A percentile compares a stretch with the other conserved stretches of the same genome.
Evolutionary conservation across 805 yeast genomes (phyloP).

Genomic region (Metschnikowia sp.): DNA sequence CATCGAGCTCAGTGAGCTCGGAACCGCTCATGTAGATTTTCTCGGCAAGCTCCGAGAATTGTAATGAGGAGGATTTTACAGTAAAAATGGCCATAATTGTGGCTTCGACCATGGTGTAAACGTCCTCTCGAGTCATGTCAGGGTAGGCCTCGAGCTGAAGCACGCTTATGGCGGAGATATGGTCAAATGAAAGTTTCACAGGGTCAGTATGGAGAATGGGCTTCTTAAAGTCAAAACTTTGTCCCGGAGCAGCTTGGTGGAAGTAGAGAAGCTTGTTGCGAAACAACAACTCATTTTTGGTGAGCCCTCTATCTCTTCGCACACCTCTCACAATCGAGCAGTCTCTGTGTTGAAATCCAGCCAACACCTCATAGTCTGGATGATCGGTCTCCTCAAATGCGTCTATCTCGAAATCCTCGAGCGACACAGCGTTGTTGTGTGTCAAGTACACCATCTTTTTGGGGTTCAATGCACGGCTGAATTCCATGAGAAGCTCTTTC

Average conservation of each 20-base stretch:
- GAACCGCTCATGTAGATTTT: conserved; percentile 1
- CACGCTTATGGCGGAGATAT: conserved; percentile 12
- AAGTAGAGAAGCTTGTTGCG: conserved; percentile 52
- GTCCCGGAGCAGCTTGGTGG: conserved; percentile 33
- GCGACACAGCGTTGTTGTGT: conserved; percentile 19
- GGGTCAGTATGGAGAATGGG: conserved; percentile 13
- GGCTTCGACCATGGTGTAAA: conserved; percentile 10
- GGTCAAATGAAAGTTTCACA: conserved; percentile 4
- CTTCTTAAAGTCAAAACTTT: conserved; percentile 9
- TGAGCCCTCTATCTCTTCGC: conserved; percentile 30
- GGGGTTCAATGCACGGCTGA: conserved; percentile 47
- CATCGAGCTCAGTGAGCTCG: conserved; percentile 1
- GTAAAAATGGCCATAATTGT: conserved; percentile 14
- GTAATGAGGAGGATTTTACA: background rate
- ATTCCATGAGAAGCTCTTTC: conserved; percentile 52
- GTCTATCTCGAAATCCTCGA: conserved; percentile 18
- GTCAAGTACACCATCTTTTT: conserved; percentile 53
- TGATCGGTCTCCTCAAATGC: conserved; percentile 26
- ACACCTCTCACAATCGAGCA: conserved; percentile 10
- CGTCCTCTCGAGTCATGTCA: background rate
- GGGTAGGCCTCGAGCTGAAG: conserved; percentile 7
- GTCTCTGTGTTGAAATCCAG: conserved; percentile 4
- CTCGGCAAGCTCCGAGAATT: background rate
- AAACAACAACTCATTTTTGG: conserved; percentile 51
- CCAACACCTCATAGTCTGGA: conserved; percentile 16